phyloP scores from a whole-genome alignment of 139 green algal genomes.

The Asterochloris erici region DNA sequence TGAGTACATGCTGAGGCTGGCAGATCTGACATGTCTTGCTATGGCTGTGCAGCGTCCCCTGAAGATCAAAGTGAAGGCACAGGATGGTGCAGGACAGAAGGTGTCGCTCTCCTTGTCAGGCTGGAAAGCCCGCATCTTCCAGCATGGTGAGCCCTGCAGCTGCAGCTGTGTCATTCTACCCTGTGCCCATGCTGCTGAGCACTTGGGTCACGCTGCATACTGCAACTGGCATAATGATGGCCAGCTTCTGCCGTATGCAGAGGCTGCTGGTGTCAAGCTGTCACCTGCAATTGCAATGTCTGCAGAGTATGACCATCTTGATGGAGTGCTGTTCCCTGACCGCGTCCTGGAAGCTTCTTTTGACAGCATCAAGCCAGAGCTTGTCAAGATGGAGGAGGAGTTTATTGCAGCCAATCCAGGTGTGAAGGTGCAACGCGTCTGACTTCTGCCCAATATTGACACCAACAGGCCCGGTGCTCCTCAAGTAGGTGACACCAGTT shows the following conservation, averaged over 20 bases:
- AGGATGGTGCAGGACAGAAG: conserved; percentile 77
- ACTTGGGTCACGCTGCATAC: not conserved
- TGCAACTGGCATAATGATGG: not conserved
- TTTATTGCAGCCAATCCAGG: conserved; percentile 60
- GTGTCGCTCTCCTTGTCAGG: conserved; percentile 65
- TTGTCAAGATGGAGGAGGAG: conserved; percentile 64
- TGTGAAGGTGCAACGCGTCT: conserved; percentile 36
- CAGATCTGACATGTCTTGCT: not conserved
- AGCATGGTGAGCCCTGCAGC: conserved; percentile 97
- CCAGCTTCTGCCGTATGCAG: not conserved
- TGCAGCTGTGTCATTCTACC: conserved; percentile 61
- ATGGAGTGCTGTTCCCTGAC: conserved; percentile 82
- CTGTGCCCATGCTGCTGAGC: not conserved
- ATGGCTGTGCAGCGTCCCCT: conserved; percentile 44
- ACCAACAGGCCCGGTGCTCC: too few species aligned
- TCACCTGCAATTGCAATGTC: not conserved
- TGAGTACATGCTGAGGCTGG: not conserved
- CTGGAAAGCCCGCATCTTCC: conserved; percentile 92
- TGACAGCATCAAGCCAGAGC: conserved; percentile 36
- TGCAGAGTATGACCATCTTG: not conserved
- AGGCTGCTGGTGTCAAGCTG: not conserved
- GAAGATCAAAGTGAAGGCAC: conserved; percentile 80
- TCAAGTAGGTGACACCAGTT: too few species aligned
- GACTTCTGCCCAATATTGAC: too few species aligned
- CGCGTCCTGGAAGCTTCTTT: conserved; percentile 62